Evolutionary conservation across 768 basidiomycete species (phyloP), one percentile per base, ranked within the genome.

Genomic region (Cystobasidium tubakii): DNA sequence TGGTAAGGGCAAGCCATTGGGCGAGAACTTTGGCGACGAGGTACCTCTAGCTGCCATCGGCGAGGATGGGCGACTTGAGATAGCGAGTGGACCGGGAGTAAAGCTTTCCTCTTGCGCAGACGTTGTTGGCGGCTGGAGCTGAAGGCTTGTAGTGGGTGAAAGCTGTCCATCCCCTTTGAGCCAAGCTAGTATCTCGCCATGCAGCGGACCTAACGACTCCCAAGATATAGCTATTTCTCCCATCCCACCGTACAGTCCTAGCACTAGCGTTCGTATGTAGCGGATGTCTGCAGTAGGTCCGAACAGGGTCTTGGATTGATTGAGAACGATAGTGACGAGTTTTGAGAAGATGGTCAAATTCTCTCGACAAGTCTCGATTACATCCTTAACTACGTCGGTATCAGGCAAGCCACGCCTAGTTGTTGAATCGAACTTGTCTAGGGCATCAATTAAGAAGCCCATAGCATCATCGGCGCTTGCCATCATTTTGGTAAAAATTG

Each of bases 391-490:
- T 15, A 90, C 84, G 2, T 84, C 79, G 1, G 89, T 85, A 0
- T 90, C 85, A 6, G 94, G 93, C 1, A 86, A 81, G 77, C 86
- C 86, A 69, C 83, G 76, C 21, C 88, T 86, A 75, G 89, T 88
- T 78, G 88, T 85, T 9, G 88, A 85, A 80, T 99, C 95, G 80
- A 98, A 98, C 4, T 88, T 88, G 80, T 97, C 95, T 69, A 98
- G 85, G 1, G 91, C 88, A 73, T 88, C 87, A 81, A 97, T 94
- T 10, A 98, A 84, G 75, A 88, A 87, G 72, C 86, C 84, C 85
- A 96, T 90, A 78, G 90, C 90, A 50, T 84, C 81, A 79, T 87
- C 88, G 1, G 92, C 91, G 15, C 92, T 89, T 75, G 91, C 89
- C 72, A 97, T 86, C 33, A 95, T 89, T 79, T 92, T 90, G 60